Evolutionary conservation across 2,329 filamentous ascomycete genomes (phyloP), one percentile per base, ranked within the genome.

Genomic region (Nectriaceae sp.): DNA sequence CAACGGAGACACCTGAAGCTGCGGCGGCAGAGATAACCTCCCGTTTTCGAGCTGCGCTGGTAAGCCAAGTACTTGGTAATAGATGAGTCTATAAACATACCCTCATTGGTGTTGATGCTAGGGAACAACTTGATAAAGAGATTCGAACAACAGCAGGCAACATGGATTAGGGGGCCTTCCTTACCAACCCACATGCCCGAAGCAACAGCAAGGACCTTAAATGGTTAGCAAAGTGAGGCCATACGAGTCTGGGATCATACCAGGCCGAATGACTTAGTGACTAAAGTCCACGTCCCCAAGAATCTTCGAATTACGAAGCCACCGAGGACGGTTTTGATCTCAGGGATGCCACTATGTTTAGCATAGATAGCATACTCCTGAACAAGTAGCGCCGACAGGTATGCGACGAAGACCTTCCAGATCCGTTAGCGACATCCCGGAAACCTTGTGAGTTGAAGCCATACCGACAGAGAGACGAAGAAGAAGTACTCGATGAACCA

Each of bases 141-240:
- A 65, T 95, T 96, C 40, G 93, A 91, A 65, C 92, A 97, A 69
- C 94, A 97, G 72, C 94, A 97, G 50, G 93, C 93, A 19, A 97
- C 92, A 69, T 99, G 93, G 5, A 99, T 93, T 31, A 97, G 74
- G 1, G 93, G 93, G 1, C 93, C 93, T 75, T 99, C 93, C 69
- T 97, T 97, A 24, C 93, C 93, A 13, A 97, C 76, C 93, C 94
- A 97, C 77, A 99, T 86, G 42, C 93, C 93, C 5, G 92, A 97
- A 56, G 90, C 89, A 38, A 97, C 93, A 37, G 93, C 88, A 29
- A 97, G 81, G 67, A 91, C 92, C 84, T 95, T 51, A 11, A 3
- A n/a, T 20, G 10, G 48, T 69, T 43, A 69, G 66, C 26, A 16
- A 22, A 45, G 60, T 37, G 63, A 44, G 13, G 4, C 35, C 6